Conservation (phyloP, 768 basidiomycete species). For the Hypholoma sublateritium region DNA sequence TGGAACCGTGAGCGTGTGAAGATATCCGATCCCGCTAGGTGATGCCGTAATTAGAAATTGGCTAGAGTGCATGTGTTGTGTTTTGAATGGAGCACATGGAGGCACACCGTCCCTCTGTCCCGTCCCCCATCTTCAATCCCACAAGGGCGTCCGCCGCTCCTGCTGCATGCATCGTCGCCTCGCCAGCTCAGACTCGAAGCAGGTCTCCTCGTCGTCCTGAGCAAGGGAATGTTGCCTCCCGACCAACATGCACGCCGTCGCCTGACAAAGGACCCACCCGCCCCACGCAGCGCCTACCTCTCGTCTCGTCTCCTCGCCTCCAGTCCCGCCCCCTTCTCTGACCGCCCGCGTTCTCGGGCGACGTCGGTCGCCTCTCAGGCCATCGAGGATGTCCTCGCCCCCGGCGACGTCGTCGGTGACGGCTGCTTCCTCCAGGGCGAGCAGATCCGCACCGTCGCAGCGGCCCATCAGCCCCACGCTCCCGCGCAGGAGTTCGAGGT, state of each 20-base stretch:
- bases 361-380: constrained; percentile 37
- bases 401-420: constrained; percentile 74
- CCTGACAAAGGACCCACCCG: constrained; percentile 29
- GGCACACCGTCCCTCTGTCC: constrained; percentile 17
- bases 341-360: constrained; percentile 9
- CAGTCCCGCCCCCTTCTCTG: constrained; percentile 17
- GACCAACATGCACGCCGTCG: constrained; percentile 28
- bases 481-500: constrained; percentile 79
- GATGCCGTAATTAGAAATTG: constrained; percentile 18
- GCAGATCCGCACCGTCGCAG: constrained; percentile 54
- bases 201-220: constrained; percentile 46
- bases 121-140: constrained; percentile 10
- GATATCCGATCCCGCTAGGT: too few species aligned
- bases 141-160: constrained; percentile 16
- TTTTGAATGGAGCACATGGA: constrained; percentile 6
- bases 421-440: constrained; percentile 69
- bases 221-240: constrained; percentile 52
- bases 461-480: constrained; percentile 33
- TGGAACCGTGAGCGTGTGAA: too few species aligned
- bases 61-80: constrained; percentile 21
- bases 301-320: constrained; percentile 32
- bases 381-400: constrained; percentile 63
- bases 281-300: constrained; percentile 33
- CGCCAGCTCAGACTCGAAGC: constrained; percentile 50
- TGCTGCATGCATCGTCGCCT: constrained; percentile 43